A percentile compares a stretch with the other conserved stretches of the same genome.
These are phyloP conservation scores for Asterionellopsis glacialis DNA, from an alignment of 108 stramenopile species.

Conservation along the genomic window DNA sequence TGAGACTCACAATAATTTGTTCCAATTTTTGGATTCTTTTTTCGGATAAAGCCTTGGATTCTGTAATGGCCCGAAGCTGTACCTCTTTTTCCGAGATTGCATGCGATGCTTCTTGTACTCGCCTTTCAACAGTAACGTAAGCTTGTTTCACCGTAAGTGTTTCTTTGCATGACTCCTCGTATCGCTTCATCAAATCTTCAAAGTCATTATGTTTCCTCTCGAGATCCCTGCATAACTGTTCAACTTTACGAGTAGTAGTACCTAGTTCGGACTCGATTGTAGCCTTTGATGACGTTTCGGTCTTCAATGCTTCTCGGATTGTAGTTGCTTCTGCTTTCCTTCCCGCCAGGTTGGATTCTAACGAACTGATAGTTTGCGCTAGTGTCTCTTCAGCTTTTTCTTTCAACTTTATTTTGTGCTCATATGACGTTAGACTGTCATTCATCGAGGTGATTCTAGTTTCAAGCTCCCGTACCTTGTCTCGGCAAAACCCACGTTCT, in stretches of 20 bases:
- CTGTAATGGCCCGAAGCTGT: slow-evolving; percentile 5
- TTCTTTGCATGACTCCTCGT: not conserved
- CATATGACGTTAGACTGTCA: not conserved
- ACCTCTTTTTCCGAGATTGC: not conserved
- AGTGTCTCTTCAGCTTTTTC: not conserved
- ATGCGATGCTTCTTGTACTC: not conserved
- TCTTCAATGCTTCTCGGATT: not conserved
- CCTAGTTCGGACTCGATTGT: not conserved
- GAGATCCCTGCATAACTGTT: not conserved
- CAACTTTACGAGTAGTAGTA: not conserved
- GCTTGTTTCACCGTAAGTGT: not conserved
- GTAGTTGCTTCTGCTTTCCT: slow-evolving; percentile 5
- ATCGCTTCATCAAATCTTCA: not conserved
- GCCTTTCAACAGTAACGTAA: not conserved
- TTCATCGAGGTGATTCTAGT: not conserved
- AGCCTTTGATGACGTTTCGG: not conserved
- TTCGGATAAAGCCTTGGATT: not conserved
- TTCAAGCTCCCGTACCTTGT: not conserved
- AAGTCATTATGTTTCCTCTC: not conserved
- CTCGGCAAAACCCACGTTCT: not conserved
- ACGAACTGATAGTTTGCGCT: not conserved
- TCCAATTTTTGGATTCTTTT: slow-evolving; percentile 2
- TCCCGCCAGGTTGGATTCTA: slow-evolving; percentile 4
- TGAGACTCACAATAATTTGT: not conserved
- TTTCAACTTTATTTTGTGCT: not conserved